Percentiles rank a stretch among this genome's conserved stretches.
These are phyloP conservation scores for Amyloporia xantha DNA, from an alignment of 768 basidiomycete species.

Conservation along the genomic window DNA sequence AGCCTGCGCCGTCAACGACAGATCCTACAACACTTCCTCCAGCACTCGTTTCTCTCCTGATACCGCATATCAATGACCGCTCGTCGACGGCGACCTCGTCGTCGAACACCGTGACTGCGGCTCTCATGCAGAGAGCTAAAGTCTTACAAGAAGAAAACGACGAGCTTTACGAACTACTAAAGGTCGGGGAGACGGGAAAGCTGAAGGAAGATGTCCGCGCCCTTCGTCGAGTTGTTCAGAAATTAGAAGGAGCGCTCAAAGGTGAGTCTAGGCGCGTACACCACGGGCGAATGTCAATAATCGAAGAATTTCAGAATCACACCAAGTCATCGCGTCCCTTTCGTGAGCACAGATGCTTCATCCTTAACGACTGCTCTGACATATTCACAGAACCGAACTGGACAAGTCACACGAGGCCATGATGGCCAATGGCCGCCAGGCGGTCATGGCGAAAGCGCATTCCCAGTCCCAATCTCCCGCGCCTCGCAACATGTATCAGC, in stretches of 20 bases:
- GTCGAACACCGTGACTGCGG: conserved; percentile 55
- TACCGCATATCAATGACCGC: conserved; percentile 56
- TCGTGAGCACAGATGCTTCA: no score
- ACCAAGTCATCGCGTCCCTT: conserved; percentile 59
- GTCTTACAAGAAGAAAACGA: conserved; percentile 83
- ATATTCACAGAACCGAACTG: conserved; percentile 53
- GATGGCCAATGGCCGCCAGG: conserved; percentile 38
- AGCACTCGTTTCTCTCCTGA: conserved; percentile 56
- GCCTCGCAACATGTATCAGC: conserved; percentile 41
- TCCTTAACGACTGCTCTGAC: conserved; percentile 13
- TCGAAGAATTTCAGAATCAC: conserved; percentile 54
- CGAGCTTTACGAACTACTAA: conserved; percentile 72
- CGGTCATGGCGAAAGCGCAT: conserved; percentile 27
- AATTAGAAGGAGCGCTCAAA: conserved; percentile 69
- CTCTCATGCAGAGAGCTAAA: conserved; percentile 66
- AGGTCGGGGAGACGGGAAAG: conserved; percentile 68
- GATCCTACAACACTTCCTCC: conserved; percentile 68
- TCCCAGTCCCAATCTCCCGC: conserved; percentile 36
- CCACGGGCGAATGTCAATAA: conserved; percentile 1
- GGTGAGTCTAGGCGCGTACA: conserved; percentile 38
- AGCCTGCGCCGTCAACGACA: conserved; percentile 52
- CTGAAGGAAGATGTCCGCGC: conserved; percentile 77
- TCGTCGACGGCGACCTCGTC: conserved; percentile 22
- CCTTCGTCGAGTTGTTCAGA: conserved; percentile 57
- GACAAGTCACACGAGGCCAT: conserved; percentile 72